phyloP scores from a whole-genome alignment of 176 grass and related monocot species.

The Metroxylon sagu region DNA sequence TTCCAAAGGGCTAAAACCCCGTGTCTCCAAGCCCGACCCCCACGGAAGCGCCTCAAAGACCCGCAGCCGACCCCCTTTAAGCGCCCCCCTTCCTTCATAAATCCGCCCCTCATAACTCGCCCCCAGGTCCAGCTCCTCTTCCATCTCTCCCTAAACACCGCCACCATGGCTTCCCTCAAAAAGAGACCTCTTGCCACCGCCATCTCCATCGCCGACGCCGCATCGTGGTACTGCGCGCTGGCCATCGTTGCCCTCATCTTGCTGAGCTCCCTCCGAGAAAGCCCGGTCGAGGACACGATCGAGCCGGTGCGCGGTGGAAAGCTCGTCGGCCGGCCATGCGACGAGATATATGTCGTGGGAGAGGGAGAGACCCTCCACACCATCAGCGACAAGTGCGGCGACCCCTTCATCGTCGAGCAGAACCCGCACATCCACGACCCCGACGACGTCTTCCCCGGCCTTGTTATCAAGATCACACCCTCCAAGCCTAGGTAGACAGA shows the following conservation, averaged over 20 bases:
- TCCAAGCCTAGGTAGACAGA: conserved; percentile 7
- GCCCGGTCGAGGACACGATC: neutral
- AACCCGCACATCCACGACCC: conserved; percentile 84
- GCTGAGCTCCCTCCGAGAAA: conserved; percentile 30
- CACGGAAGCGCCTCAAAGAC: too few species aligned
- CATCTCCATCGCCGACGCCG: conserved; percentile 34
- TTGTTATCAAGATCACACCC: conserved; percentile 62
- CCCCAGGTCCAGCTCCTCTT: too few species aligned
- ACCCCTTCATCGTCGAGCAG: conserved; percentile 76
- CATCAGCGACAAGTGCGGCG: conserved; percentile 86
- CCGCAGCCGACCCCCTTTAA: too few species aligned
- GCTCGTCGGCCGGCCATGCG: conserved; percentile 37
- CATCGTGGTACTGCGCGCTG: conserved; percentile 45
- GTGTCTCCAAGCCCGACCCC: too few species aligned
- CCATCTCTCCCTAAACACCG: neutral
- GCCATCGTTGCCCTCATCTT: conserved; percentile 44
- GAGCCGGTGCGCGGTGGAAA: conserved; percentile 19
- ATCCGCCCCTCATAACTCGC: too few species aligned
- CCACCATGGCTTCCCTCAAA: neutral
- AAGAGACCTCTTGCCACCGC: conserved; percentile 5
- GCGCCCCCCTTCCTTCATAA: too few species aligned
- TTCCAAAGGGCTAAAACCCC: too few species aligned
- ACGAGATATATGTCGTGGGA: conserved; percentile 79
- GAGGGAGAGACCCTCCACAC: conserved; percentile 77
- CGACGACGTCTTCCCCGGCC: conserved; percentile 90